These are phyloP conservation scores for Ormosia emarginata DNA, from an alignment of 306 rosid species.

Conservation along the genomic window DNA sequence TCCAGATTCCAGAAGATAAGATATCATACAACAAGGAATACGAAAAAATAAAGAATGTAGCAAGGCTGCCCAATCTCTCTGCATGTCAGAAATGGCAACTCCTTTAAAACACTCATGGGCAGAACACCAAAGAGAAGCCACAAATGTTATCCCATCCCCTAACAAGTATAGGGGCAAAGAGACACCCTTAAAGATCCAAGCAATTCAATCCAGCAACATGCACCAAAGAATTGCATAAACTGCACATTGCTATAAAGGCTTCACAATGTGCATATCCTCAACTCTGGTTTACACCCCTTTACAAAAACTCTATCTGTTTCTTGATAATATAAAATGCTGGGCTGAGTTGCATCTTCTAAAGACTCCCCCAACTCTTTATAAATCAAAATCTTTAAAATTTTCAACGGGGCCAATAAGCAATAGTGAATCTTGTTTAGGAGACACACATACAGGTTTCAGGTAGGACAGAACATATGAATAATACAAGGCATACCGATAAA, in stretches of 20 bases:
- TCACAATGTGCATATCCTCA: neutral
- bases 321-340: neutral
- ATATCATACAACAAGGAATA: neutral
- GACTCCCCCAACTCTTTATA: neutral
- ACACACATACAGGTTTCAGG: neutral
- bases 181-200: neutral
- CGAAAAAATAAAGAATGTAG: neutral
- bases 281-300: neutral
- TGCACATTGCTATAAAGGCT: neutral
- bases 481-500: neutral
- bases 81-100: neutral
- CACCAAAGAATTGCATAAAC: neutral
- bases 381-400: constrained; percentile 10
- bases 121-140: neutral
- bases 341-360: neutral
- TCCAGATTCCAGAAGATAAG: neutral
- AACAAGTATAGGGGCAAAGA: neutral
- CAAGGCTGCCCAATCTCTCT: neutral
- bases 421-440: neutral
- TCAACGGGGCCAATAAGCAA: constrained; percentile 2
- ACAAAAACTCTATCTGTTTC: neutral
- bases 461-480: neutral
- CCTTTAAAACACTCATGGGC: neutral
- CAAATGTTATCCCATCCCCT: neutral
- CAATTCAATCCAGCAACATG: neutral